Evolutionary conservation across 257 asterid genomes (phyloP), one percentile per base, ranked within the genome.

Genomic region (Anisodus tanguticus): DNA sequence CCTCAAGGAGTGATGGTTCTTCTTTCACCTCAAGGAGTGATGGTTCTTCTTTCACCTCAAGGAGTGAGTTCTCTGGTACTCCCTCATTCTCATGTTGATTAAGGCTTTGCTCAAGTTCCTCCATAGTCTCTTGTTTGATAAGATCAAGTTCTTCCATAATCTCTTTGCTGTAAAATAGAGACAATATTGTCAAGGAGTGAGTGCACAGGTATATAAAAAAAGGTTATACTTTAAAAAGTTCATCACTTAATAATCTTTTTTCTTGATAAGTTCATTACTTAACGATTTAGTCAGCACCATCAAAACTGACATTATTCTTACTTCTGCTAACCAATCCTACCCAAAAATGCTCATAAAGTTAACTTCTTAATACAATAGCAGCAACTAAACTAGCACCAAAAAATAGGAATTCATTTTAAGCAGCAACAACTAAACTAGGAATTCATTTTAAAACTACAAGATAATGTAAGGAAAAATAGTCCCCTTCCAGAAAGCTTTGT

Each of bases 91-190:
- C 90, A 15, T 82, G 83, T 84, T 71, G 90, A 79, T 79, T 74
- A 72, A 66, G 64, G 82, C 80, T 83, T 70, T 85, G 93, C 83
- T 91, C 91, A 84, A 89, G 88, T 77, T 91, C 98, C 60, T 92
- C 93, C 94, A 90, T 86, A 86, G 72, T 81, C 49, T 89, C 90
- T 82, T 77, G 64, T 77, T 77, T 77, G 81, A 77, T 26, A 53
- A 77, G 45, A 53, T 77, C 59, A 55, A 66, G 51, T 13, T 83
- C 86, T 13, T 51, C 82, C 82, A 83, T 83, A n/a, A 60, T 69
- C 81, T 41, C 60, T 54, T 45, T 72, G 54, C 86, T 83, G 82
- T 37, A 74, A 83, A 41, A 67, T 39, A 83, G 6, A 45, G 35
- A 59, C 17, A 13, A 67, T 69, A 37, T 39, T 82, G 26, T 76